Evolutionary conservation across 1,139 yeast species (phyloP).

Genomic region (Taiozyma sp.): DNA sequence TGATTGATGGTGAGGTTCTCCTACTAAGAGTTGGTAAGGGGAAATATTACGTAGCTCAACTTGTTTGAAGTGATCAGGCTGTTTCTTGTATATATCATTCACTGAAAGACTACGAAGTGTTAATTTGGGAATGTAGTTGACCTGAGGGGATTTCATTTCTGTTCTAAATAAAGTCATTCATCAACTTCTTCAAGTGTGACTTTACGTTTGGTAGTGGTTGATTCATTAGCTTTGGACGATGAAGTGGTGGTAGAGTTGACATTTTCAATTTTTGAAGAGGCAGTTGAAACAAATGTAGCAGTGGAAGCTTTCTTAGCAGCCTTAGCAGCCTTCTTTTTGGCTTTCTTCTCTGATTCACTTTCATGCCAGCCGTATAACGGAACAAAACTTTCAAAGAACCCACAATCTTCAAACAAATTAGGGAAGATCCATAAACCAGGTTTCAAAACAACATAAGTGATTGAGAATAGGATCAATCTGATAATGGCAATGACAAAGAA

Average conservation of each 20-base stretch:
- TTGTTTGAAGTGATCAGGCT: constrained; percentile 21
- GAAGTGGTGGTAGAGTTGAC: constrained; percentile 7
- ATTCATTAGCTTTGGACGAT: constrained; percentile 4
- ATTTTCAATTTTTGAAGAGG: constrained; percentile 6
- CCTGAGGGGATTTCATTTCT: neutral
- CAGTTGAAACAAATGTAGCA: neutral
- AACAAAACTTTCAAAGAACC: constrained; percentile 85
- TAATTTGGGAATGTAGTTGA: neutral
- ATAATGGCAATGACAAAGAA: constrained; percentile 79
- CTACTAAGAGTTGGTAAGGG: constrained; percentile 76
- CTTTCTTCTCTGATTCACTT: constrained; percentile 28
- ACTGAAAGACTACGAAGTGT: neutral
- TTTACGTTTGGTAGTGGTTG: constrained; percentile 22
- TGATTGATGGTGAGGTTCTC: constrained; percentile 58
- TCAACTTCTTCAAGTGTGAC: constrained; percentile 47
- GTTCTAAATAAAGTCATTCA: constrained; percentile 26
- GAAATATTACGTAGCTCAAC: constrained; percentile 51
- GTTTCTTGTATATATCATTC: constrained; percentile 1
- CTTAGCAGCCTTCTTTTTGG: constrained; percentile 10
- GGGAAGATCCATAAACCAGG: constrained; percentile 95
- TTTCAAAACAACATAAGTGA: constrained; percentile 54
- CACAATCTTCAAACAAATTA: constrained; percentile 92
- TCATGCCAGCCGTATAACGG: constrained; percentile 90
- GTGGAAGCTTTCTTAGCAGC: neutral
- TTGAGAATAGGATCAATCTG: constrained; percentile 65